Percentiles rank a stretch among this genome's conserved stretches.
phyloP scores from a whole-genome alignment of 73 alveolate genomes.

The Symbiodinium natans region DNA sequence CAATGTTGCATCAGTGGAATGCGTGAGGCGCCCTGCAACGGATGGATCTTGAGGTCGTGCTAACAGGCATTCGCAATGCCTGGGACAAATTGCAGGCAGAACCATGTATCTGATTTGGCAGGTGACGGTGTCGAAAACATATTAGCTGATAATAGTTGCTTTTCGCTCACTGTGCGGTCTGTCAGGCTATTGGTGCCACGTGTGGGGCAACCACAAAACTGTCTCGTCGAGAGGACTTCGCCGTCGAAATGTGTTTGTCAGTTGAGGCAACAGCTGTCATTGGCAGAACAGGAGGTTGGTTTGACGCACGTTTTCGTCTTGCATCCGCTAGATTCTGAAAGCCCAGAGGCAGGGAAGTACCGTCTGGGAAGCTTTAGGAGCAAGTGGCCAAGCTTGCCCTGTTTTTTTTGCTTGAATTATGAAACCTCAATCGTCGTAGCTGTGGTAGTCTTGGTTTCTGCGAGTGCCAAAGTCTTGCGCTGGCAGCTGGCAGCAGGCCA shows the following conservation, averaged over 20 bases:
- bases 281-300: conserved; percentile 21
- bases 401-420: no score
- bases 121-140: neutral
- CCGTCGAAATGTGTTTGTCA: neutral
- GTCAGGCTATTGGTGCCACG: conserved; percentile 69
- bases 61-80: conserved; percentile 36
- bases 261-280: neutral
- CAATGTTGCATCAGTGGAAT: no score
- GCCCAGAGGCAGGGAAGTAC: conserved; percentile 14
- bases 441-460: no score
- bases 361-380: neutral
- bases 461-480: no score
- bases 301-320: conserved; percentile 60
- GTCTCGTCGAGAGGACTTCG: conserved; percentile 11
- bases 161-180: neutral
- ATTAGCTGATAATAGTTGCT: no score
- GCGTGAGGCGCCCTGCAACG: no score
- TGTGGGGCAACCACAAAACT: neutral
- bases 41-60: conserved; percentile 38
- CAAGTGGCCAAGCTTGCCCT: no score
- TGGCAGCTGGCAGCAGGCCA: no score
- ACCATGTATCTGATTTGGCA: neutral
- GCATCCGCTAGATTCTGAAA: conserved; percentile 49
- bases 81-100: conserved; percentile 86
- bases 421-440: no score